These are phyloP conservation scores for Clonostachys rosea DNA, from an alignment of 2,329 filamentous ascomycete genomes.

Conservation along the genomic window DNA sequence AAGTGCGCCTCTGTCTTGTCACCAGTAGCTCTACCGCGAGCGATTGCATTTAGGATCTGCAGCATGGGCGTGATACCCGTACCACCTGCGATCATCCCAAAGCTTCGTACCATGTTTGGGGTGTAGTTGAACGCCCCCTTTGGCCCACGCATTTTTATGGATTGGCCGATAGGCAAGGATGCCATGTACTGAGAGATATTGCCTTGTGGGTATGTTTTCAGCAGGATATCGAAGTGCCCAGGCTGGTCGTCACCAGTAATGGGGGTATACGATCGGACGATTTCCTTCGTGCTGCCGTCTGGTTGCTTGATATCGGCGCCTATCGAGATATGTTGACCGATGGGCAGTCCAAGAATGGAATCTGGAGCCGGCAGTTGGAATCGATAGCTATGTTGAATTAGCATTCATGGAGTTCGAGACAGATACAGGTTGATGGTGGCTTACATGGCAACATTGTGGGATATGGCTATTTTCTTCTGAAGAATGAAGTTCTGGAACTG, in stretches of 20 bases:
- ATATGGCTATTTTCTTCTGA: constrained; percentile 90
- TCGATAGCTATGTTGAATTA: constrained; percentile 63
- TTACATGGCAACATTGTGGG: constrained; percentile 96
- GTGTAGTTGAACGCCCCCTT: constrained; percentile 98
- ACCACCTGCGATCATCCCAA: constrained; percentile 97
- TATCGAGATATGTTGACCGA: constrained; percentile 98
- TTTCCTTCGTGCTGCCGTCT: constrained; percentile 73
- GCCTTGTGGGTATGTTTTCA: constrained; percentile 96
- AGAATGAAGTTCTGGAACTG: constrained; percentile 90
- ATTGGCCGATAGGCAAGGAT: constrained; percentile 74
- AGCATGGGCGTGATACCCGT: constrained; percentile 99
- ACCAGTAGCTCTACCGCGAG: constrained; percentile 71
- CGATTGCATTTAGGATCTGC: constrained; percentile 88
- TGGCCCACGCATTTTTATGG: constrained; percentile 85
- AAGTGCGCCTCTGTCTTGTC: constrained; percentile 88
- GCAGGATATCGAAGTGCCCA: constrained; percentile 91
- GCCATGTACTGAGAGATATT: constrained; percentile 96
- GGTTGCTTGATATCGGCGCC: constrained; percentile 66
- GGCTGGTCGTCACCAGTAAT: constrained; percentile 85
- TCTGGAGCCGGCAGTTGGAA: constrained; percentile 76
- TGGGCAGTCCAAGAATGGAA: constrained; percentile 89
- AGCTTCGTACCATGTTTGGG: constrained; percentile 92
- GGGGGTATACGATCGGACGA: constrained; percentile 88
- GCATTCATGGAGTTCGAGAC: constrained; percentile 5
- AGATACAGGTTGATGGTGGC: constrained; percentile 10